Conservation (phyloP, 306 rosid genomes). For the Glycyrrhiza uralensis region DNA sequence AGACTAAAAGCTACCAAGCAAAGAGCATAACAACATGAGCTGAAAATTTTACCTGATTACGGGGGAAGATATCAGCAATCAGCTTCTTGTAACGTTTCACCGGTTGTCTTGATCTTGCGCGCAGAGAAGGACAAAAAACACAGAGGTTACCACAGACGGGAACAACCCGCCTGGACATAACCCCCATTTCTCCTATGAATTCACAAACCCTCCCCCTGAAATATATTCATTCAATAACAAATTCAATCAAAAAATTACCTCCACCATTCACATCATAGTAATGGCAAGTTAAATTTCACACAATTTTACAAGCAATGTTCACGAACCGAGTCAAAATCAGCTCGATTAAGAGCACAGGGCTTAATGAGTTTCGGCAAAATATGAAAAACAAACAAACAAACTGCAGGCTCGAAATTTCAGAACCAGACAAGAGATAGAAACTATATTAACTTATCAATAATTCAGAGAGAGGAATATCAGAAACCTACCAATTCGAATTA, state of each 20-base stretch:
- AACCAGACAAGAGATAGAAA: neutral
- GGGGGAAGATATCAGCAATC: conserved; percentile 72
- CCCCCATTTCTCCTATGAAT: conserved; percentile 75
- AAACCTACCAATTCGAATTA: conserved; percentile 29
- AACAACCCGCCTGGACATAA: conserved; percentile 96
- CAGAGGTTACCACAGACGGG: conserved; percentile 99
- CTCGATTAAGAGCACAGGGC: conserved; percentile 12
- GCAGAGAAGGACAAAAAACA: conserved; percentile 88
- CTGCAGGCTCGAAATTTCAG: neutral
- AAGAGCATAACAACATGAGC: neutral
- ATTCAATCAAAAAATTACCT: conserved; percentile 5
- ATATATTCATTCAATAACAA: neutral
- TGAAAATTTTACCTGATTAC: conserved; percentile 64
- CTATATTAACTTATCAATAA: neutral
- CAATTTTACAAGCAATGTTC: neutral
- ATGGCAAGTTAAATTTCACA: conserved; percentile 16
- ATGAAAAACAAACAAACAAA: neutral
- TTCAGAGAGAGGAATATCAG: neutral
- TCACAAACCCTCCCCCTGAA: conserved; percentile 40
- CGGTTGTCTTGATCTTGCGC: conserved; percentile 94
- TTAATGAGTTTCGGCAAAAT: neutral
- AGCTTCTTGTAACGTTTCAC: conserved; percentile 97
- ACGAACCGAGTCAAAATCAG: conserved; percentile 27
- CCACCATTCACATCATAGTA: conserved; percentile 4
- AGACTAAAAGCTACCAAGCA: conserved; percentile 11